phyloP scores from a whole-genome alignment of 257 asterid species.

The Lantana camara region DNA sequence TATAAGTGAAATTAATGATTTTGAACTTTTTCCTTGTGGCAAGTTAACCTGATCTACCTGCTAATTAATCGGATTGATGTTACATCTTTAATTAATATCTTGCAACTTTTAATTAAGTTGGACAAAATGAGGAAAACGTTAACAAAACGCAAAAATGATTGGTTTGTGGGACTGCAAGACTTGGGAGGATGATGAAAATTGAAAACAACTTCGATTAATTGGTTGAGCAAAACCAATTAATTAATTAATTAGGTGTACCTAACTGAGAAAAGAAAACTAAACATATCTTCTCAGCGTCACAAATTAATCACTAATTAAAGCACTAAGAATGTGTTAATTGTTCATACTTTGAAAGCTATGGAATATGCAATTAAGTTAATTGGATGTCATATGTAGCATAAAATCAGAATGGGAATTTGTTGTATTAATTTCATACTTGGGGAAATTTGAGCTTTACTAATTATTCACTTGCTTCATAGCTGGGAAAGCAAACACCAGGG shows the following conservation, averaged over 20 bases:
- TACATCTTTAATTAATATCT: background rate
- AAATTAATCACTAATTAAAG: background rate
- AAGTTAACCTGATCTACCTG: slow-evolving; percentile 1
- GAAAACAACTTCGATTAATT: slow-evolving; percentile 2
- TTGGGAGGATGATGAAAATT: background rate
- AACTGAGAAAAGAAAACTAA: background rate
- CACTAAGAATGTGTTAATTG: background rate
- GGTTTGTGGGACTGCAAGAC: background rate
- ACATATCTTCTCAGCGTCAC: background rate
- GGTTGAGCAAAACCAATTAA: slow-evolving; percentile 15
- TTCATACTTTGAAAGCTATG: background rate
- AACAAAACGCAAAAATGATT: background rate
- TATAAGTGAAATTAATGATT: too few relatives aligned
- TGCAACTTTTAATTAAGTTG: background rate
- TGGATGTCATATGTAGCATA: too few relatives aligned
- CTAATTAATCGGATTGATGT: background rate
- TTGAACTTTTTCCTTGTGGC: background rate
- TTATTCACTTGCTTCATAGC: too few relatives aligned
- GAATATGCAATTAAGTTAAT: background rate
- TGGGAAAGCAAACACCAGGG: too few relatives aligned
- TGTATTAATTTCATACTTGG: too few relatives aligned
- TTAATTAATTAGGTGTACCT: slow-evolving; percentile 11
- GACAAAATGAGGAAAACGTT: background rate
- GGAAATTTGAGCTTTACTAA: too few relatives aligned
- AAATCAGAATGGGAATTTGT: too few relatives aligned